These are phyloP conservation scores for Theobroma grandiflorum DNA, from an alignment of 441 rosid genomes.

Conservation along the genomic window DNA sequence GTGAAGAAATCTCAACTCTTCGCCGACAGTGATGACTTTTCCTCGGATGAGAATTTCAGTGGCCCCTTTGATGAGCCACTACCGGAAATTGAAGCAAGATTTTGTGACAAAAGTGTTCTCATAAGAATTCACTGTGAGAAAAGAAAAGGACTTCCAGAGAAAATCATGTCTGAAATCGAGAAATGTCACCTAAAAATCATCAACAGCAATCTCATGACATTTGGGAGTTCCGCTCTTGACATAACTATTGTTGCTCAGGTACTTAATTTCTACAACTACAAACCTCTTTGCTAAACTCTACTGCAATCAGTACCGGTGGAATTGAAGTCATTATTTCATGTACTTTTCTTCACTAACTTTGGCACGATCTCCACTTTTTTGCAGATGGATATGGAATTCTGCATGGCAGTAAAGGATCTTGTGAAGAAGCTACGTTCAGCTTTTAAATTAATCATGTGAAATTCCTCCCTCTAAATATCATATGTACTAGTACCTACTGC, in stretches of 20 bases:
- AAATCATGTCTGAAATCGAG: slow-evolving; percentile 63
- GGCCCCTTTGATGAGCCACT: slow-evolving; percentile 39
- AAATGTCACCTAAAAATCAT: slow-evolving; percentile 53
- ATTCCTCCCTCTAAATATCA: background rate
- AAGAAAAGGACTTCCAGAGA: slow-evolving; percentile 59
- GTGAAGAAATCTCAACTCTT: slow-evolving; percentile 68
- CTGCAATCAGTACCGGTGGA: no score
- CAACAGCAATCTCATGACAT: slow-evolving; percentile 65
- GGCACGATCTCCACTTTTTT: background rate
- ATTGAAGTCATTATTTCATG: background rate
- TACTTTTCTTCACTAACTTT: background rate
- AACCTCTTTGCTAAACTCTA: no score
- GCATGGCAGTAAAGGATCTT: slow-evolving; percentile 62
- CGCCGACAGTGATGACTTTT: slow-evolving; percentile 38
- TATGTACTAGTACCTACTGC: background rate
- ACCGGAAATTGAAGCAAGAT: slow-evolving; percentile 79
- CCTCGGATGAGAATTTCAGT: slow-evolving; percentile 35
- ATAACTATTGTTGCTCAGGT: slow-evolving; percentile 75
- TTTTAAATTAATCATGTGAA: slow-evolving; percentile 50
- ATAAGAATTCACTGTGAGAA: slow-evolving; percentile 77
- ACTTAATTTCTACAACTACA: background rate
- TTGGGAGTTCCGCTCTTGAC: slow-evolving; percentile 66
- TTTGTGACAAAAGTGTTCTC: slow-evolving; percentile 64
- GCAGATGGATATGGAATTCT: slow-evolving; percentile 74
- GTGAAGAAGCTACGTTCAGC: slow-evolving; percentile 65